Conservation (phyloP, 2,329 filamentous ascomycete genomes). For the Cladobotryum mycophilum region DNA sequence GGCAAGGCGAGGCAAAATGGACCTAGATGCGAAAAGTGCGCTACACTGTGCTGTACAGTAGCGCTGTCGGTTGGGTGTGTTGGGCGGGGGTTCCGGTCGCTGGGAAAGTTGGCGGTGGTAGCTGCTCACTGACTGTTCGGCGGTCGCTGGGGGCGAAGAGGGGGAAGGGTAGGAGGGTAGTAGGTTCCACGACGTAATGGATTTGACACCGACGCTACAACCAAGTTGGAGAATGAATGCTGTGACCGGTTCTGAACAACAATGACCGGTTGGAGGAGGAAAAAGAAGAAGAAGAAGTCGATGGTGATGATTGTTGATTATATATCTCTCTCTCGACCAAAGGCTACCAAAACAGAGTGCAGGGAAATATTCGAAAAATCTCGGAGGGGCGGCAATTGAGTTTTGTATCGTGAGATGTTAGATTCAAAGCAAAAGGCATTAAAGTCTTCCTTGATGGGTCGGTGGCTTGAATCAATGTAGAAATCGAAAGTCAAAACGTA, state of each 20-base stretch:
- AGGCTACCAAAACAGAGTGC: background rate
- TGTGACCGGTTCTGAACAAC: background rate
- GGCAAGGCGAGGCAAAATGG: background rate
- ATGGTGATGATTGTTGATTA: no score
- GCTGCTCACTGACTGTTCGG: background rate
- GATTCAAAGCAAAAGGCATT: no score
- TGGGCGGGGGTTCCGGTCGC: background rate
- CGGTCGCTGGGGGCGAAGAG: no score
- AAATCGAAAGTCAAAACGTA: no score
- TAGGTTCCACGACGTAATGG: slow-evolving; percentile 8
- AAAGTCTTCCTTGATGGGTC: no score
- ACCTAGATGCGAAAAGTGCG: background rate
- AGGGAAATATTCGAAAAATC: background rate
- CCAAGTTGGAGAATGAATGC: slow-evolving; percentile 4
- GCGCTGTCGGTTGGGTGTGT: background rate
- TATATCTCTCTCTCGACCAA: no score
- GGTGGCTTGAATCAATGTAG: no score
- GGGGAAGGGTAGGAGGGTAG: background rate
- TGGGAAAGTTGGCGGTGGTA: background rate
- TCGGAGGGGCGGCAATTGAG: no score
- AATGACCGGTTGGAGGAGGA: no score
- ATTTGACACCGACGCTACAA: background rate
- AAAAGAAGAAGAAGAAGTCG: no score
- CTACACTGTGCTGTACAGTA: background rate
- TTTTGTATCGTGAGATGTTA: no score